These are phyloP conservation scores for Solanum paucissectum DNA, from an alignment of 257 asterid species.

Conservation along the genomic window DNA sequence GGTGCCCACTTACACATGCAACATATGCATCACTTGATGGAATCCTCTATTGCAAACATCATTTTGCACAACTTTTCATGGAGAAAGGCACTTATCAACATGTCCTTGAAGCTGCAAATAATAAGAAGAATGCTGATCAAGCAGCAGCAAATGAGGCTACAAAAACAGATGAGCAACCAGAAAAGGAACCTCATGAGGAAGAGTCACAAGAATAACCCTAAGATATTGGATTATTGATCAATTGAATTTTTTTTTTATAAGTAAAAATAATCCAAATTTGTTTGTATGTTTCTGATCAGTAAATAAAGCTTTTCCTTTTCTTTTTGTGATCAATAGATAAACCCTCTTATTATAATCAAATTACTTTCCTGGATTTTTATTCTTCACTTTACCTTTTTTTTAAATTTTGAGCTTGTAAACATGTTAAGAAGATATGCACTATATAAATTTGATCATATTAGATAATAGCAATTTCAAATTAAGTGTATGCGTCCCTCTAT, in stretches of 20 bases:
- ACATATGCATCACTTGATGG: constrained; percentile 52
- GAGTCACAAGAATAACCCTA: neutral
- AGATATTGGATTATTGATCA: neutral
- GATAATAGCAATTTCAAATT: neutral
- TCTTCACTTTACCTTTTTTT: neutral
- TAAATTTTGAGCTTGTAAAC: neutral
- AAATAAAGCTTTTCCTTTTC: neutral
- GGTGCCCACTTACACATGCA: constrained; percentile 53
- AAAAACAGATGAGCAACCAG: neutral
- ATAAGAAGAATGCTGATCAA: constrained; percentile 13
- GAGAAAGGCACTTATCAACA: constrained; percentile 63
- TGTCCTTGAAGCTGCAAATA: constrained; percentile 32
- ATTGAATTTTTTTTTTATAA: no score
- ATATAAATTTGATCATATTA: neutral
- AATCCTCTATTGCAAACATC: constrained; percentile 50
- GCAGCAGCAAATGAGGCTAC: neutral
- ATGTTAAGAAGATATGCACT: neutral
- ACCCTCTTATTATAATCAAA: neutral
- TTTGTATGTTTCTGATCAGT: neutral
- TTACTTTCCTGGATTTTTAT: neutral
- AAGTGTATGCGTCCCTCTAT: neutral
- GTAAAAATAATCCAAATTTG: neutral
- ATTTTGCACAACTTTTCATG: constrained; percentile 56
- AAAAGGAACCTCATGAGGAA: constrained; percentile 1
- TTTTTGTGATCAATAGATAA: neutral